Conservation (phyloP, 768 basidiomycete genomes). For the Suillus sp. region DNA sequence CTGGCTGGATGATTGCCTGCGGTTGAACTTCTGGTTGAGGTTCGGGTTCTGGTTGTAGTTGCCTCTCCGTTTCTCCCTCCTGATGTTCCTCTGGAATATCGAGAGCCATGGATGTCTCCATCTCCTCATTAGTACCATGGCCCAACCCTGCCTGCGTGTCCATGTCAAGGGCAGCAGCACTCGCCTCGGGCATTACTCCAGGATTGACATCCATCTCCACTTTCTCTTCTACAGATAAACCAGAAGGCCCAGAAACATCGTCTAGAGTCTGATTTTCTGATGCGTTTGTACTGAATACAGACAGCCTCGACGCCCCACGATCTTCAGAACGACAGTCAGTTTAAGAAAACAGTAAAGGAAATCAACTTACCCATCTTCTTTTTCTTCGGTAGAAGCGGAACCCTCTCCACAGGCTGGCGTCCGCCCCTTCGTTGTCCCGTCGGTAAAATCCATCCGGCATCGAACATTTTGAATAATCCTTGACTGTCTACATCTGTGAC, state of each 20-base stretch:
- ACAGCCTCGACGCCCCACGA: constrained; percentile 45
- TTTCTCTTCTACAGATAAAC: constrained; percentile 22
- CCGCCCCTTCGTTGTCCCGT: constrained; percentile 69
- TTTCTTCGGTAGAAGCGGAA: constrained; percentile 51
- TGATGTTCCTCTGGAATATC: constrained; percentile 12
- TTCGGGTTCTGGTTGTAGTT: not conserved
- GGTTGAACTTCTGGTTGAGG: constrained; percentile 8
- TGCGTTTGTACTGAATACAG: constrained; percentile 46
- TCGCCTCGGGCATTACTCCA: not conserved
- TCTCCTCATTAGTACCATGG: not conserved
- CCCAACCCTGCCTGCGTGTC: not conserved
- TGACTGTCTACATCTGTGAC: constrained; percentile 73
- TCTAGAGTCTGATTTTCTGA: constrained; percentile 47
- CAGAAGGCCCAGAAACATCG: constrained; percentile 30
- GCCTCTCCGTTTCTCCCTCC: constrained; percentile 1
- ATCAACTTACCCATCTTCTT: constrained; percentile 40
- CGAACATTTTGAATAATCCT: constrained; percentile 79
- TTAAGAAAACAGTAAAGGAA: not conserved
- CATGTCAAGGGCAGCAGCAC: not conserved
- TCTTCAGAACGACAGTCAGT: constrained; percentile 23
- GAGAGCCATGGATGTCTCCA: constrained; percentile 17
- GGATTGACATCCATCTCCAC: constrained; percentile 14
- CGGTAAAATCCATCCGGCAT: constrained; percentile 87
- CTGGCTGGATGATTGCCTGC: not conserved
- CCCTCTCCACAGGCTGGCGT: constrained; percentile 47